A percentile compares a stretch with the other conserved stretches of the same genome.
Conservation (phyloP, 768 basidiomycete genomes). For the Boletus rex-veris region DNA sequence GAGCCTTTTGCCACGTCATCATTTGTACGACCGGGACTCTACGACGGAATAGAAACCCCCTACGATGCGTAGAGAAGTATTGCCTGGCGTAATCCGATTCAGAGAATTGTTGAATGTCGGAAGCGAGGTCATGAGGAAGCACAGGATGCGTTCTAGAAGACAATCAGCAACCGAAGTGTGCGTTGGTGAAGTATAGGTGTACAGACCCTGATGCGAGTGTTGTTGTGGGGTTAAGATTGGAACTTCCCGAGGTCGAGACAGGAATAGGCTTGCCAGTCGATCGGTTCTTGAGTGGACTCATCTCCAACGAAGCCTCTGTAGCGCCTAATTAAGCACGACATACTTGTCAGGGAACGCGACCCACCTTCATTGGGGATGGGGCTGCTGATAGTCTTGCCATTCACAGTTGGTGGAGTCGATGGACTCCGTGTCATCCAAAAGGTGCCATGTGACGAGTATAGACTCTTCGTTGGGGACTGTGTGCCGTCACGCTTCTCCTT, state of each 20-base stretch:
- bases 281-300: constrained; percentile 74
- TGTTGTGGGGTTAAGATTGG: constrained; percentile 30
- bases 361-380: constrained; percentile 71
- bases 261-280: constrained; percentile 60
- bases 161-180: constrained; percentile 9
- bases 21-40: constrained; percentile 80
- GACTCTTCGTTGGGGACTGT: constrained; percentile 44
- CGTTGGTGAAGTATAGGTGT: neutral
- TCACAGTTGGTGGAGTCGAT: constrained; percentile 43
- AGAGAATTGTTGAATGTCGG: constrained; percentile 84
- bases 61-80: constrained; percentile 89
- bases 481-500: constrained; percentile 36
- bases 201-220: constrained; percentile 67
- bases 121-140: constrained; percentile 75
- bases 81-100: constrained; percentile 81
- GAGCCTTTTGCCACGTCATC: constrained; percentile 88
- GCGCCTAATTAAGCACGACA: constrained; percentile 1
- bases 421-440: constrained; percentile 35
- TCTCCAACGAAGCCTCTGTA: constrained; percentile 60
- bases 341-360: constrained; percentile 13
- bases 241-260: constrained; percentile 40
- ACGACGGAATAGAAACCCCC: constrained; percentile 81
- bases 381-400: constrained; percentile 63
- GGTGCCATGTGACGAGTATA: constrained; percentile 36
- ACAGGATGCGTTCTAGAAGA: constrained; percentile 63